Conservation (phyloP, 352 stramenopile species). For the Halophytophthora batemanensis region DNA sequence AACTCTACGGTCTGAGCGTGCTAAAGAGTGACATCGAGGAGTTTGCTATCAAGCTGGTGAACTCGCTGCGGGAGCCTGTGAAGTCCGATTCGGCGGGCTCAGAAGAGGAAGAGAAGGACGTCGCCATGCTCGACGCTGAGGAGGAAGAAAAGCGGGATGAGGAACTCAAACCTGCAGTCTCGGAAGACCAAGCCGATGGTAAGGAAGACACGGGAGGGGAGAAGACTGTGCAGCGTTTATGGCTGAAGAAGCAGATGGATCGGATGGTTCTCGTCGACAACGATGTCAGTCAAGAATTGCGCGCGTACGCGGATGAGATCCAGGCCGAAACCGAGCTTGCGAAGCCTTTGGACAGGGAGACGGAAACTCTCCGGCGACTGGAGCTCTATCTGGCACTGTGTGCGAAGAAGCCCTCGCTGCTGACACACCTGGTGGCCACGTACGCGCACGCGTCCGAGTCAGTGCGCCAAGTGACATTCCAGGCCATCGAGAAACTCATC, state of each 20-base stretch:
- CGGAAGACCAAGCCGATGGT: neutral
- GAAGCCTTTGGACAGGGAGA: slow-evolving; percentile 38
- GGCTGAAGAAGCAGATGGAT: slow-evolving; percentile 29
- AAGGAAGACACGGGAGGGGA: slow-evolving; percentile 8
- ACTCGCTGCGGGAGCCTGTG: slow-evolving; percentile 37
- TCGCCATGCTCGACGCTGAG: slow-evolving; percentile 17
- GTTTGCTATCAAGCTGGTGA: slow-evolving; percentile 55
- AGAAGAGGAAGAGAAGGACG: slow-evolving; percentile 24
- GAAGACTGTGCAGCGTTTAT: slow-evolving; percentile 7
- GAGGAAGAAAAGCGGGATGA: slow-evolving; percentile 10
- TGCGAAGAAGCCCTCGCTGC: slow-evolving; percentile 67
- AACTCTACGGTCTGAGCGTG: slow-evolving; percentile 56
- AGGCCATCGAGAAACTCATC: slow-evolving; percentile 83
- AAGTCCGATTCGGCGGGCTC: slow-evolving; percentile 4
- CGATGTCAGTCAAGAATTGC: slow-evolving; percentile 28
- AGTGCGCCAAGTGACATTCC: slow-evolving; percentile 69
- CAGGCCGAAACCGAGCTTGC: slow-evolving; percentile 35
- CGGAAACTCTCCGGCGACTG: slow-evolving; percentile 62
- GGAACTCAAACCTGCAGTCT: neutral
- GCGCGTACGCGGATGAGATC: slow-evolving; percentile 38
- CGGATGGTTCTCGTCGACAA: slow-evolving; percentile 24
- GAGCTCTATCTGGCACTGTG: slow-evolving; percentile 73
- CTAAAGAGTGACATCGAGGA: slow-evolving; percentile 61
- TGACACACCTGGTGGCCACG: slow-evolving; percentile 52
- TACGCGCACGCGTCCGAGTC: slow-evolving; percentile 59